These are phyloP conservation scores for Populus pruinosa DNA, from an alignment of 345 rosid genomes.

Conservation along the genomic window DNA sequence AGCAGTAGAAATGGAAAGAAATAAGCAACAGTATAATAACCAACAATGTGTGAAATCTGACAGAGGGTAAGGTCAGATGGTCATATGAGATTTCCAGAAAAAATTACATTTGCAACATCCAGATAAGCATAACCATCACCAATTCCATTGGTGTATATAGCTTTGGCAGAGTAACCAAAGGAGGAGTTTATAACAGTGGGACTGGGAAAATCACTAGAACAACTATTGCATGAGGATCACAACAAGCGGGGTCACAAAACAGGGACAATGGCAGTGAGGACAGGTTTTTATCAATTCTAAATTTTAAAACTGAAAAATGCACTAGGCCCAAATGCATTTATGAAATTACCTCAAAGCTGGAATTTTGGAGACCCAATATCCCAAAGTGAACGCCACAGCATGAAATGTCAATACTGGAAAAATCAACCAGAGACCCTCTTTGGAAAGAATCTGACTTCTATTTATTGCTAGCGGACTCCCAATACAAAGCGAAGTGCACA, in stretches of 20 bases:
- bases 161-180: not conserved
- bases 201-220: not conserved
- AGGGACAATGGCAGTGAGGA: not conserved
- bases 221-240: not conserved
- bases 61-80: too few species aligned
- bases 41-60: not conserved
- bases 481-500: conserved; percentile 81
- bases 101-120: not conserved
- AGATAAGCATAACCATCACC: too few species aligned
- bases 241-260: conserved; percentile 1
- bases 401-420: conserved; percentile 82
- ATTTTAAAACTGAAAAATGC: not conserved
- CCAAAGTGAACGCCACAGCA: conserved; percentile 61
- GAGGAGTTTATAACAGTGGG: not conserved
- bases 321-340: not conserved
- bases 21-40: not conserved
- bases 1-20: not conserved
- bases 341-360: conserved; percentile 61
- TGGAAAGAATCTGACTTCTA: conserved; percentile 65
- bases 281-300: not conserved
- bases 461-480: conserved; percentile 95
- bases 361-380: conserved; percentile 84
- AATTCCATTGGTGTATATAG: too few species aligned
- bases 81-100: not conserved
- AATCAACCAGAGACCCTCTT: conserved; percentile 62